Percentiles rank a stretch among this genome's conserved stretches.
Conservation (phyloP, 768 basidiomycete genomes). For the Thelephora aurantiotincta region DNA sequence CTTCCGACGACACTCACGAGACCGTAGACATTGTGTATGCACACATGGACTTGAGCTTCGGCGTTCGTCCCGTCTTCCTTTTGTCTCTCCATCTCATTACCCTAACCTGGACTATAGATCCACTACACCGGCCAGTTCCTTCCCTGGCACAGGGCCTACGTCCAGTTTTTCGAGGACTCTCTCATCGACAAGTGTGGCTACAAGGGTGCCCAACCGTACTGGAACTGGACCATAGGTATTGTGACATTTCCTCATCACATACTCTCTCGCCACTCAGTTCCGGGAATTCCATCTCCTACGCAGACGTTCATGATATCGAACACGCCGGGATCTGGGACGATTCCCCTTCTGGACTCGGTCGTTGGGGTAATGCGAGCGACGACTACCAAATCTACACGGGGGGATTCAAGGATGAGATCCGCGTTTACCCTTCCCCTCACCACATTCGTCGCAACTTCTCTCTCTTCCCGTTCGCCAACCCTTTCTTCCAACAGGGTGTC, state of each 20-base stretch:
- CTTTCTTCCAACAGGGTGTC: not conserved
- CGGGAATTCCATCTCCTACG: not conserved
- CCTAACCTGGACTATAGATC: constrained; percentile 5
- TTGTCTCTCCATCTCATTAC: not conserved
- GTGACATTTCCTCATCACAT: not conserved
- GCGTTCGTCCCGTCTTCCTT: not conserved
- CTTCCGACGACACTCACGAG: too few relatives aligned
- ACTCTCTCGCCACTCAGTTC: not conserved
- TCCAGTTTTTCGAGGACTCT: constrained; percentile 9
- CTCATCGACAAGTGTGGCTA: constrained; percentile 14
- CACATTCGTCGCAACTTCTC: constrained; percentile 20
- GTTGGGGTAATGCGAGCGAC: constrained; percentile 13
- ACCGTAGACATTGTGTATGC: constrained; percentile 9
- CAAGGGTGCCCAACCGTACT: constrained; percentile 13
- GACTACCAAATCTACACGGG: constrained; percentile 15
- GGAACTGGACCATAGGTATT: constrained; percentile 16
- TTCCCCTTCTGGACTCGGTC: constrained; percentile 13
- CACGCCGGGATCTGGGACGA: constrained; percentile 13
- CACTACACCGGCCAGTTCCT: constrained; percentile 14
- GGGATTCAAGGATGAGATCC: constrained; percentile 14
- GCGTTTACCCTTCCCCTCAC: constrained; percentile 21
- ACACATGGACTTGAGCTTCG: constrained; percentile 14
- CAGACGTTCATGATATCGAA: constrained; percentile 12
- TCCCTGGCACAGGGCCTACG: constrained; percentile 16
- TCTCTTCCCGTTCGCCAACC: constrained; percentile 14